Base-by-base conservation (phyloP, 1,284 basidiomycete genomes). In the Tausonia pullulans region DNA sequence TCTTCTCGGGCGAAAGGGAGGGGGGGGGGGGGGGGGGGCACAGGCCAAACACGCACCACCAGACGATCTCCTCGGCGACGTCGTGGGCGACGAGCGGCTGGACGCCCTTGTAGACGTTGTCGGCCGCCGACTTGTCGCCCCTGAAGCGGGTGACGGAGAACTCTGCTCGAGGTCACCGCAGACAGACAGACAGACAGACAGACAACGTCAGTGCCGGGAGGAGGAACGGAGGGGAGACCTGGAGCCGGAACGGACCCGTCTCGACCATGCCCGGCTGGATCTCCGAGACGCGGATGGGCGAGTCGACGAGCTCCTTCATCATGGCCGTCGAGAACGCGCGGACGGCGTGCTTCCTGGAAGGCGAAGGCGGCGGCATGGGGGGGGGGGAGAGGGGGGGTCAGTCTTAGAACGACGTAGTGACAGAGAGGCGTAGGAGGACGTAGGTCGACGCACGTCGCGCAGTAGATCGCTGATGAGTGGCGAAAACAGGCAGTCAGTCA, bases 21-120 rank as follows among this genome's bases (percentile, higher is more conserved):
- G 27, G 2, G 27, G 27, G 27, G 27, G 2, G 27, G 27, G 27
- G 27, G 27, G 27, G 2, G 27, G 27, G 27, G 27, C 27, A 27
- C 27, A 27, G 27, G 27, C 27, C 1, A 2, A 27, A 27, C 27
- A 27, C 27, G 27, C 27, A 27, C 27, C 27, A 40, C 92, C 92
- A 99, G 10, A 97, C 92, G 71, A 99, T 95, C 76, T 98, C 92
- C 76, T 98, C 94, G 1, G 95, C 95, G 62, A 95, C 87, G 73
- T 95, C 91, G 66, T 86, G 80, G 87, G 63, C 60, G 45, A 58
- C 69, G 66, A 3, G 60, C 11, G 90, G 90, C 68, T 87, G 79
- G 52, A 94, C 73, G 49, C 92, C 92, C 58, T 88, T 80, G 75
- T 97, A 97, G n/a, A 95, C 91, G 70, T 87, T 87, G 72, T 87